These are phyloP conservation scores for Saksenaea vasiformis DNA, from an alignment of 371 early-diverging fungal species.

Conservation along the genomic window DNA sequence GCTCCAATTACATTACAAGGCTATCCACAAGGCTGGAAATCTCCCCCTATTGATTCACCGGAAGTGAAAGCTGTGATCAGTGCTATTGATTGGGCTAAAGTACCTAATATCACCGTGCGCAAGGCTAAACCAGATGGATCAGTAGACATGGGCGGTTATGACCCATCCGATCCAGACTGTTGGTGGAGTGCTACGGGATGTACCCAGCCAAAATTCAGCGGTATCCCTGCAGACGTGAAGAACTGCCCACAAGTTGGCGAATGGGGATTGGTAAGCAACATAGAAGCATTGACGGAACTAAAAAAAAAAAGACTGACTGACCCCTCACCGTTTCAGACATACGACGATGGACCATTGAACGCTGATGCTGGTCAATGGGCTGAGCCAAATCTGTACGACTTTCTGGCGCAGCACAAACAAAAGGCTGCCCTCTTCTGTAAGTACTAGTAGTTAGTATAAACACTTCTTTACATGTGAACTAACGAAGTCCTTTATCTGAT, in stretches of 20 bases:
- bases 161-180: slow-evolving; percentile 22
- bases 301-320: slow-evolving; percentile 10
- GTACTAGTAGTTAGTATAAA: not conserved
- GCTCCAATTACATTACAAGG: slow-evolving; percentile 11
- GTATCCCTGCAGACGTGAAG: slow-evolving; percentile 22
- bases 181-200: slow-evolving; percentile 29
- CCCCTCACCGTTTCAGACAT: slow-evolving; percentile 12
- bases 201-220: slow-evolving; percentile 13
- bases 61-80: slow-evolving; percentile 34
- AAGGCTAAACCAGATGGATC: slow-evolving; percentile 16
- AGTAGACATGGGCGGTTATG: slow-evolving; percentile 20
- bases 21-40: slow-evolving; percentile 18
- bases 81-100: slow-evolving; percentile 45
- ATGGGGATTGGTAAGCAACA: slow-evolving; percentile 18
- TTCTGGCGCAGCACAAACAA: slow-evolving; percentile 21
- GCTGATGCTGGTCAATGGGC: slow-evolving; percentile 20
- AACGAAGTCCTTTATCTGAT: not conserved
- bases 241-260: slow-evolving; percentile 22
- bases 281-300: not conserved
- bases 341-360: slow-evolving; percentile 25
- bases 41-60: slow-evolving; percentile 27
- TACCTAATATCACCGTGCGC: slow-evolving; percentile 36
- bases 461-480: not conserved
- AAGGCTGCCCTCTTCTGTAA: slow-evolving; percentile 23
- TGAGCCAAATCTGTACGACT: slow-evolving; percentile 31